Base-by-base conservation (phyloP, 1,284 basidiomycete species). In the Anthracocystis walkeri region DNA sequence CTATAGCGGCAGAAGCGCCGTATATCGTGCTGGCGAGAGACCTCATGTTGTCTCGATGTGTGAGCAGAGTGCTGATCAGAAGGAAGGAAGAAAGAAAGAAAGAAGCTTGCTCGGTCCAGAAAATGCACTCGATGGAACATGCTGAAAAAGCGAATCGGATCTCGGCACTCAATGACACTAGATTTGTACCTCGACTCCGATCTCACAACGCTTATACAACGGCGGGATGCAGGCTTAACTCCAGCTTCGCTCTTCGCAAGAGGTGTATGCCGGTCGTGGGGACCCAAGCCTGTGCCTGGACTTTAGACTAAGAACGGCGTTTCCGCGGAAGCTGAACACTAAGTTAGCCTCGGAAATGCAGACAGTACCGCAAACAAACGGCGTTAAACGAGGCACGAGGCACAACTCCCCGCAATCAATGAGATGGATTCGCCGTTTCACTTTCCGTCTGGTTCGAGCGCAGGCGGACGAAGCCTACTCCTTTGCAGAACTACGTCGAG, bases 21-120 rank as follows among this genome's bases (percentile, higher is more conserved):
- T 56, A 60, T n/a, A 62, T 29, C 1, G 57, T 27, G 31, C 8
- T 35, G 7, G 16, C 31, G n/a, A 69, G 23, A n/a, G 61, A 35
- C 33, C 52, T 59, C 55, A 69, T 69, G 41, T 31, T 49, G 48
- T 6, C 46, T 31, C 18, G 46, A 14, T 44, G 1, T 7, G 44
- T 10, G 41, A 7, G 12, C 10, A 46, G 7, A 35, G 21, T 27
- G 23, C 21, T 44, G 42, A 4, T 44, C 20, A 23, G 35, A 21
- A 51, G 20, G 31, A 14, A 33, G 20, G 18, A 10, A 51, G 29
- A 1, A 38, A 51, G 11, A 38, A 52, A 16, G 14, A 12, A 25
- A 11, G 33, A 25, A 21, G 48, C 16, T 35, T 31, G n/a, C 40
- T 18, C 21, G 18, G 31, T 2, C 48, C 5, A 20, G 41, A 42